phyloP scores from a whole-genome alignment of 352 stramenopile genomes.

The Phytophthora fragariaefolia region DNA sequence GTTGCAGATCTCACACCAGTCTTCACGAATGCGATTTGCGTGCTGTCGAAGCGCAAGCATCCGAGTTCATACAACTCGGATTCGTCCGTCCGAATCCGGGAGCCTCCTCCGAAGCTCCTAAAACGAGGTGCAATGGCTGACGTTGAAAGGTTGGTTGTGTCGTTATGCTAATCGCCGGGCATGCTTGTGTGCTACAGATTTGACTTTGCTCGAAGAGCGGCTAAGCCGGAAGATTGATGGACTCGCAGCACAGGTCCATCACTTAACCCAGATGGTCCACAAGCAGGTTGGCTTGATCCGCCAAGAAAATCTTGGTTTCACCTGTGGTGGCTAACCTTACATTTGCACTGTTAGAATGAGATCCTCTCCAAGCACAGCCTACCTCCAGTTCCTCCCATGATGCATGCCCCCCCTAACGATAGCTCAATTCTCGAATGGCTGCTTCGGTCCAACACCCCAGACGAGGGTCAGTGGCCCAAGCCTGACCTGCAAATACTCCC shows the following conservation, averaged over 20 bases:
- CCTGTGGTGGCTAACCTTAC: slow-evolving; percentile 1
- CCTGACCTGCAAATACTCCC: slow-evolving; percentile 23
- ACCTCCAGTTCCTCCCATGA: slow-evolving; percentile 26
- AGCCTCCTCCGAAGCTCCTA: slow-evolving; percentile 63
- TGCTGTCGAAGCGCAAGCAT: slow-evolving; percentile 88
- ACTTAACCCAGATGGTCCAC: slow-evolving; percentile 66
- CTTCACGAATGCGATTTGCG: slow-evolving; percentile 89
- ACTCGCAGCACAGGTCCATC: slow-evolving; percentile 56
- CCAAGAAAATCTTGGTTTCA: neutral
- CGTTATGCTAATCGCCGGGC: neutral
- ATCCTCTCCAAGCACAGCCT: slow-evolving; percentile 55
- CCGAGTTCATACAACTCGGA: slow-evolving; percentile 54
- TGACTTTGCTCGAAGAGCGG: slow-evolving; percentile 66
- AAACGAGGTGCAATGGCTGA: slow-evolving; percentile 54
- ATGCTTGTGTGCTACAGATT: slow-evolving; percentile 46
- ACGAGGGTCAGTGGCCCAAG: slow-evolving; percentile 46
- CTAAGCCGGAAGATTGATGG: slow-evolving; percentile 59
- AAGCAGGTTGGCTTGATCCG: slow-evolving; percentile 50
- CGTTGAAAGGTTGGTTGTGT: neutral
- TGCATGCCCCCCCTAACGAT: slow-evolving; percentile 37
- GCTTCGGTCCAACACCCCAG: slow-evolving; percentile 54
- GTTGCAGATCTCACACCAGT: slow-evolving; percentile 77
- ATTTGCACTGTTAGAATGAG: slow-evolving; percentile 42
- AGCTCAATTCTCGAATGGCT: slow-evolving; percentile 66
- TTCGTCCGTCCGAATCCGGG: slow-evolving; percentile 48